These are phyloP conservation scores for Forsythia suspensa DNA, from an alignment of 257 asterid genomes.

Conservation along the genomic window DNA sequence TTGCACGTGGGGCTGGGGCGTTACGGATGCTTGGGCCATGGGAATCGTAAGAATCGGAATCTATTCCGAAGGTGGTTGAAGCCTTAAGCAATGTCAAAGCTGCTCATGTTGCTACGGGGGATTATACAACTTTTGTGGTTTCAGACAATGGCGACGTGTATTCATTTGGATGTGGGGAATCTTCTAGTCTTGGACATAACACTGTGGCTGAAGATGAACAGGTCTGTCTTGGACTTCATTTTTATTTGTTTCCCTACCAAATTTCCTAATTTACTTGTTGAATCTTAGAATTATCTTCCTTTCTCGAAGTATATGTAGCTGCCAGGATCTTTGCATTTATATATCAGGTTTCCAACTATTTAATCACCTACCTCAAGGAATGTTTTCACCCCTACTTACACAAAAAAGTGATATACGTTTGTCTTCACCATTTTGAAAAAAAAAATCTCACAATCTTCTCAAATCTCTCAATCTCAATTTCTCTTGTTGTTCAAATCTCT, in stretches of 20 bases:
- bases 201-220: slow-evolving; percentile 61
- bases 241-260: not conserved
- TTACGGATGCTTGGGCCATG: slow-evolving; percentile 97
- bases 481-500: too few relatives aligned
- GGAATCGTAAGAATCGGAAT: slow-evolving; percentile 90
- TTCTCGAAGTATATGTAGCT: not conserved
- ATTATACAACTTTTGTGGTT: slow-evolving; percentile 94
- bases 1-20: slow-evolving; percentile 99
- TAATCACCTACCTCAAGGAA: too few relatives aligned
- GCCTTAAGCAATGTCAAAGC: slow-evolving; percentile 76
- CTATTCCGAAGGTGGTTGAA: slow-evolving; percentile 91
- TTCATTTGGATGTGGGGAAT: slow-evolving; percentile 96
- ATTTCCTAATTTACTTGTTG: not conserved
- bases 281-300: not conserved
- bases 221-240: slow-evolving; percentile 42
- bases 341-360: not conserved
- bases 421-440: too few relatives aligned
- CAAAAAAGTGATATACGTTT: too few relatives aligned
- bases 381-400: too few relatives aligned
- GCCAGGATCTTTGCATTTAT: not conserved
- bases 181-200: slow-evolving; percentile 93
- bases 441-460: too few relatives aligned
- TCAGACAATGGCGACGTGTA: slow-evolving; percentile 82
- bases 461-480: too few relatives aligned
- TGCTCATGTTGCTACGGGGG: slow-evolving; percentile 93